Evolutionary conservation across 208 protist species (phyloP), one percentile per base, ranked within the genome.

Genomic region (Wallacemonas collosoma): DNA sequence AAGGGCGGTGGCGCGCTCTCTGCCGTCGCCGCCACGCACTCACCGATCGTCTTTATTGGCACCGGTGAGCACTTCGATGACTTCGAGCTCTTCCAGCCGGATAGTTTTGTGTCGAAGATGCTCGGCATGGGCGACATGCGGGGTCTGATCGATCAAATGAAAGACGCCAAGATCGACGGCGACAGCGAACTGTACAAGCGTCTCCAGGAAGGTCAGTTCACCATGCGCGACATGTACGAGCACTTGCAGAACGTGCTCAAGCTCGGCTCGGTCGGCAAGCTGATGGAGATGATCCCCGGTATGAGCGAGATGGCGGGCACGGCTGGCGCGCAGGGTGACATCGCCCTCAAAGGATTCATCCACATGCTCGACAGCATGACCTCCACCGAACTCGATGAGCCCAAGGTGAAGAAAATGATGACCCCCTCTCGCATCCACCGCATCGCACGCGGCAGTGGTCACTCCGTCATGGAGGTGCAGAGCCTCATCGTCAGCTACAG

Each of bases 31-130:
- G 98, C 98, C 38, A 99, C 99, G 35, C 75, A 95, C 68, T 96
- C 90, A 55, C 99, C 99, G 14, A 99, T 99, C 64, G 93, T 98
- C 26, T 99, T 99, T 77, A 98, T 99, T 75, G 99, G 99, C 65
- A 98, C 95, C 4, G 99, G 99, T 39, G 98, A 99, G 89, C 95
- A 99, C 83, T 98, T 99, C 65, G 89, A 98, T 43, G 97, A 99
- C 61, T 98, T 99, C 44, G 97, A 99, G 69, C 75, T 86, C 7
- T 98, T 98, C 75, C 69, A 95, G 58, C 86, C 97, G 6, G 54
- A 93, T 9, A 73, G 84, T 45, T 98, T 98, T 73, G 93, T 98
- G 47, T 77, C 78, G 53, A 91, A 95, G 75, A 91, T 98, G 73
- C 83, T 98, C n/a, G 98, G 98, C 36, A 93, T 98, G 81, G 98